Evolutionary conservation across 495 filamentous ascomycete species (phyloP), one percentile per base, ranked within the genome.

Genomic region (Tuber melanosporum): DNA sequence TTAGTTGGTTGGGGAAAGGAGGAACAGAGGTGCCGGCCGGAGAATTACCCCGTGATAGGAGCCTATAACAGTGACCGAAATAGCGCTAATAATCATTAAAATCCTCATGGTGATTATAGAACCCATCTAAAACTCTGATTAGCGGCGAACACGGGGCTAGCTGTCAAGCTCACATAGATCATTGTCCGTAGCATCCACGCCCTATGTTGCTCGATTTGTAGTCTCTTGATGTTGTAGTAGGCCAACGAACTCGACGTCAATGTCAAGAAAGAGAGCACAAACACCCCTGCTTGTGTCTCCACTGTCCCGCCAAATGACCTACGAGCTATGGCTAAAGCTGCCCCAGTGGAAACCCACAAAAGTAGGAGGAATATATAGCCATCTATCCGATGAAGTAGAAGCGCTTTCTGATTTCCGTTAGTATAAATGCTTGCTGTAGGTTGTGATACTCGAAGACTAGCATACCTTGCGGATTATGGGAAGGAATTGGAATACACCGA

Each of bases 201-300:
- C 3, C 88, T 84, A 76, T 90, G 89, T 78, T 89, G 84, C 39
- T 89, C 87, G 74, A 90, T 88, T 76, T 88, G 87, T 26, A 88
- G 80, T 15, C 84, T 79, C 80, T 86, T 87, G 82, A 89, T 86
- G 76, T 87, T 88, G 75, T 86, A 85, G 52, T 84, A 86, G 32
- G 87, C 86, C 78, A 86, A 76, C 12, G 73, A 52, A 14, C 87
- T 73, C 12, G 84, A 74, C 39, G 73, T 70, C 8, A 85, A 77
- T 36, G 85, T 85, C 47, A 86, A 45, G 57, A 88, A 82, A 9
- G 79, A 83, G 22, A 88, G 71, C 3, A 84, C 15, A 14, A 84
- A 85, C 8, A 85, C 77, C 19, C 78, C 78, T 3, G 81, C 80
- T 78, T 88, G 86, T 2, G 84, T 87, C 32, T 83, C 84, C 0